These are phyloP conservation scores for Periglandula ipomoeae DNA, from an alignment of 2,329 filamentous ascomycete species.

Conservation along the genomic window DNA sequence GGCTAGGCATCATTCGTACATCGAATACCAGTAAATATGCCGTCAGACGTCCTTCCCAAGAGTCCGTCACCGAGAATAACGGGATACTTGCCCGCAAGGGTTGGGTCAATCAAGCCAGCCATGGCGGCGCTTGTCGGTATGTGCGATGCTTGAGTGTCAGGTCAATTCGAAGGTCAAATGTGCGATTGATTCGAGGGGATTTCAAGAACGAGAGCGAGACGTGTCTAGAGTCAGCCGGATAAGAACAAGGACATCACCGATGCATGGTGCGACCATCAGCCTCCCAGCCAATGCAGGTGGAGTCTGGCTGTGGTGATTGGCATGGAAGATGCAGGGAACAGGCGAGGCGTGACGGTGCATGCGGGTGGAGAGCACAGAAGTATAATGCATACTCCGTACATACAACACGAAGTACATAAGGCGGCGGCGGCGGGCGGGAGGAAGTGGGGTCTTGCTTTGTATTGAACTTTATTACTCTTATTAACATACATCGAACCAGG, in stretches of 20 bases:
- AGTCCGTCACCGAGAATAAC: conserved; percentile 55
- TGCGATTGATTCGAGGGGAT: background rate
- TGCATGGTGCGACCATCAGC: background rate
- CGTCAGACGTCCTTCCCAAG: conserved; percentile 44
- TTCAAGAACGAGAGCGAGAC: no score
- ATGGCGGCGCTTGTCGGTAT: conserved; percentile 10
- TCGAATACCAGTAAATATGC: conserved; percentile 50
- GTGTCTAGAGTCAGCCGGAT: no score
- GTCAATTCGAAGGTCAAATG: background rate
- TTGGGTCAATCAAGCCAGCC: conserved; percentile 46
- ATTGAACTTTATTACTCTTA: no score
- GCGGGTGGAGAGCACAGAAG: no score
- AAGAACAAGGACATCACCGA: background rate
- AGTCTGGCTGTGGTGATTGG: background rate
- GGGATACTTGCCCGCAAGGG: conserved; percentile 51
- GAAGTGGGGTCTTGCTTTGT: no score
- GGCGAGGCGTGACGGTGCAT: no score
- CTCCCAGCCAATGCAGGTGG: background rate
- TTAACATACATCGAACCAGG: no score
- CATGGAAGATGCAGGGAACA: no score
- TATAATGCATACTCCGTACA: no score
- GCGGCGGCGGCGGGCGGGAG: no score
- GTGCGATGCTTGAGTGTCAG: background rate
- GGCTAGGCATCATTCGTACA: conserved; percentile 34
- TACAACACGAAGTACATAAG: no score